Base-by-base conservation (phyloP, 148 eudicot genomes). In the Agrostemma githago region DNA sequence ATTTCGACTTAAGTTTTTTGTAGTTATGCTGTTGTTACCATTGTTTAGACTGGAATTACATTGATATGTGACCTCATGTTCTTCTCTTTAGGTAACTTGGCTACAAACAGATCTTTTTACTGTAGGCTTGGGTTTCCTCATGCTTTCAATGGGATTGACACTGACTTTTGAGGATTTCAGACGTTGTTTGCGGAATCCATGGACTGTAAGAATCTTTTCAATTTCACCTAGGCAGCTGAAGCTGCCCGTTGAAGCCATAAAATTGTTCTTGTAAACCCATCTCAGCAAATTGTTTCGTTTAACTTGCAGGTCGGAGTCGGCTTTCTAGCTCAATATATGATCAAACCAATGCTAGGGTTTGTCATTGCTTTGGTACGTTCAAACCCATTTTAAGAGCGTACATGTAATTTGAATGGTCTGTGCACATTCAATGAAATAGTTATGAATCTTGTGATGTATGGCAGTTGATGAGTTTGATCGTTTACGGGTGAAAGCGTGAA, bases 81-180 rank as follows among this genome's bases (percentile, higher is more conserved):
- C 6, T 81, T 65, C 77, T 80, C 37, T 56, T 72, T 81, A 93
- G 98, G 98, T 96, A 70, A 90, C 99, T 76, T 96, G 99, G 99
- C 86, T 96, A 70, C 78, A 92, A 81, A 92, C 97, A 41, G 99
- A 96, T 81, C 88, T 92, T 60, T 96, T 96, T 78, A 96, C 99
- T 62, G 78, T 86, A 77, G 97, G 97, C 43, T 84, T 96, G 88
- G 97, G 99, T 73, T 96, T 96, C 77, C 99, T 96, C 76, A 96
- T 96, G 99, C 96, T 96, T 82, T 96, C 97, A 42, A 96, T 96
- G 99, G 99, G 99, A 60, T 79, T 92, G 89, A 96, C 97, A 17
- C 87, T 96, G 76, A 96, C 89, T 68, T 96, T 96, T 85, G 97
- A 92, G 51, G 99, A 96, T 73, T 92, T 96, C 80, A 86, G 86